Base-by-base conservation (phyloP, 768 basidiomycete species). In the Psilocybe tampanensis region DNA sequence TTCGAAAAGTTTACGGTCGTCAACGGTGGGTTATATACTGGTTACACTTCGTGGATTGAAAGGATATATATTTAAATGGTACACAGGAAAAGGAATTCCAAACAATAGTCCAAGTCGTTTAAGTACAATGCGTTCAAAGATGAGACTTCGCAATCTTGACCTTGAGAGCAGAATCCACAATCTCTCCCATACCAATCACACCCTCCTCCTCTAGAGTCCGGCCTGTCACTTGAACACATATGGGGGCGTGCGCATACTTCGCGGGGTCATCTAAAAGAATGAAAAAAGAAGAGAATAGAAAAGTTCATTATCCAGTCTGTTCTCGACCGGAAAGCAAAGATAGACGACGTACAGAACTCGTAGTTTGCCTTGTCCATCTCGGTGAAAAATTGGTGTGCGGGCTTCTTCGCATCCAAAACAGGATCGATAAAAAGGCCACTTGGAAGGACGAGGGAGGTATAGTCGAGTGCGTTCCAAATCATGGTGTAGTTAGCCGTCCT, bases 161-260 rank as follows among this genome's bases (percentile, higher is more conserved):
- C 39, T 77, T 80, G 56, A 86, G 68, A 8, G 85, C 86, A 0
- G 67, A 67, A 44, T 84, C 85, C 11, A 89, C 81, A 21, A 92
- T 79, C 63, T 89, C 85, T 6, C 82, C 78, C 81, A 92, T 84
- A 0, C 75, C 80, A 50, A 92, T 80, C 2, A 90, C 81, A 0
- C 84, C 90, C 63, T 92, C 90, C 63, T 92, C 91, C 63, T 92
- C 90, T 55, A 84, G 72, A 5, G 86, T 88, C 43, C 85, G 77
- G 2, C 86, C 88, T 8, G 90, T 76, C 8, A 92, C 66, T 67
- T 92, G 90, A 26, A 92, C 66, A 6, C 76, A 71, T 17, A 92
- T 74, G 0, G 90, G 90, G 0, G 84, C 85, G 54, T 83, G 79
- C 54, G 68, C 69, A 67, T 81, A 89, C 0, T 66, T 74, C 18